Conservation (phyloP, 129 eudicot species). For the Helianthus annuus region HanXRQr2.0-SUNRISE NC_035444.2:99560241-99560740, state of each 20-base stretch:
- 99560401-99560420: too few relatives aligned
- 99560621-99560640: background rate
- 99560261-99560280: conserved; percentile 96
- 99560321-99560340: conserved; percentile 12
- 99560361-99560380: background rate
- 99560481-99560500: background rate
- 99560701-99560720: background rate
- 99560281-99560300: conserved; percentile 77
- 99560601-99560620: background rate
- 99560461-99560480: too few relatives aligned
- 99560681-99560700: background rate
- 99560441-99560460: too few relatives aligned
- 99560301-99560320: conserved; percentile 81
- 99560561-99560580: background rate
- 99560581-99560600: background rate
- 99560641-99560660: background rate
- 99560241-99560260: conserved; percentile 89
- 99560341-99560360: conserved; percentile 6
- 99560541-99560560: background rate
- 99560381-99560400: too few relatives aligned
- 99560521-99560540: background rate
- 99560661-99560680: background rate
- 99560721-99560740: background rate
- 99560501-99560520: background rate
- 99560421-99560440: too few relatives aligned